Evolutionary conservation across 140 eudicot genomes (phyloP).

Genomic region (Ambrosia hybrid): DNA sequence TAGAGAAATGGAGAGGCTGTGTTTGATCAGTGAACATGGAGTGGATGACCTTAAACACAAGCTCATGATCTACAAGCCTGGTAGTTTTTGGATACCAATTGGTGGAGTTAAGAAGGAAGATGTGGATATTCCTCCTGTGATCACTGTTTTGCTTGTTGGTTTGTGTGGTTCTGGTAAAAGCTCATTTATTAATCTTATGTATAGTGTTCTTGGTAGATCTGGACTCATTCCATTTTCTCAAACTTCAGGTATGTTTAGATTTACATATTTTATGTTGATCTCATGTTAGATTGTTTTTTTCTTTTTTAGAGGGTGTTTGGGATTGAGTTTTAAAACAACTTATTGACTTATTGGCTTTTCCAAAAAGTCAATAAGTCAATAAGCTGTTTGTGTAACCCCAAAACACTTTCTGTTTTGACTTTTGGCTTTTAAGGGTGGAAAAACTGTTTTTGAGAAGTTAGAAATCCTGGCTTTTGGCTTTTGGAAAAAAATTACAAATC

Average conservation of each 20-base stretch:
- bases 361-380: too few relatives aligned
- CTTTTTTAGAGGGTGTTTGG: too few relatives aligned
- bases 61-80: constrained; percentile 57
- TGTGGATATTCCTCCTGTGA: constrained; percentile 45
- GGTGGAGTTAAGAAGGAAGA: constrained; percentile 75
- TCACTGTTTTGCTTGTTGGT: constrained; percentile 57
- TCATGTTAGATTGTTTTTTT: too few relatives aligned
- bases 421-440: too few relatives aligned
- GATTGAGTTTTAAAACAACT: too few relatives aligned
- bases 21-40: constrained; percentile 51
- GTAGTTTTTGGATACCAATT: constrained; percentile 74
- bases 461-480: too few relatives aligned
- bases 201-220: constrained; percentile 73
- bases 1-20: constrained; percentile 70
- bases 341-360: too few relatives aligned
- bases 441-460: too few relatives aligned
- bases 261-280: background rate
- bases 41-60: constrained; percentile 66
- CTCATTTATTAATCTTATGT: constrained; percentile 66
- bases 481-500: too few relatives aligned
- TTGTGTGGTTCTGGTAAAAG: constrained; percentile 64
- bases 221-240: constrained; percentile 81
- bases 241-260: constrained; percentile 44
- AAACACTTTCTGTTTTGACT: too few relatives aligned
- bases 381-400: too few relatives aligned